Percentiles rank a stretch among this genome's conserved stretches.
Conservation (phyloP, 345 rosid genomes). For the Eutrema japonicum region DNA sequence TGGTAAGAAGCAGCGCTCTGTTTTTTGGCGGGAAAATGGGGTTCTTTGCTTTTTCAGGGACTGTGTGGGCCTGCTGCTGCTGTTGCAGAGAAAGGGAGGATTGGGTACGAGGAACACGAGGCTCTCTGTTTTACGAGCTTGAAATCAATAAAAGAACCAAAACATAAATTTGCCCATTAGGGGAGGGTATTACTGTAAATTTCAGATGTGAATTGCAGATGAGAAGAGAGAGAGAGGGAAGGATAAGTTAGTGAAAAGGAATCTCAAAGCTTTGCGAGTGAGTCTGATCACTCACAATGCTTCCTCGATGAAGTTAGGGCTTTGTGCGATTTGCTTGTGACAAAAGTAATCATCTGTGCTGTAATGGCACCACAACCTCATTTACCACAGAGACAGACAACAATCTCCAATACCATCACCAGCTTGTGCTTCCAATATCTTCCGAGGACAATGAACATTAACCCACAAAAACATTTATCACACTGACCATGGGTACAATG, state of each 20-base stretch:
- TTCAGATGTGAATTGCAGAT: constrained; percentile 8
- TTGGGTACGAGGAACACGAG: constrained; percentile 46
- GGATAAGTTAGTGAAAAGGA: not conserved
- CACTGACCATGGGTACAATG: not conserved
- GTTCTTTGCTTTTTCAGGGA: constrained; percentile 1
- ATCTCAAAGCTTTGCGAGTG: not conserved
- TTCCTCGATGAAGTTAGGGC: not conserved
- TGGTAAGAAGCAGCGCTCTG: constrained; percentile 33
- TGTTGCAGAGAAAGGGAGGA: constrained; percentile 19
- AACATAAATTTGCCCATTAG: not conserved
- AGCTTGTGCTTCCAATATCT: constrained; percentile 3
- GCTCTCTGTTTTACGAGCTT: constrained; percentile 43
- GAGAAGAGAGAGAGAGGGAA: not conserved
- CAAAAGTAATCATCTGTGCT: not conserved
- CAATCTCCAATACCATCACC: not conserved
- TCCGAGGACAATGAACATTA: not conserved
- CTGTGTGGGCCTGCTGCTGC: constrained; percentile 23
- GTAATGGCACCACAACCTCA: not conserved
- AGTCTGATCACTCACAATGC: not conserved
- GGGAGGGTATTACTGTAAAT: constrained; percentile 4
- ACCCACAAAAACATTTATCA: not conserved
- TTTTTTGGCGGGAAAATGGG: constrained; percentile 42
- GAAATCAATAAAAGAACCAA: not conserved
- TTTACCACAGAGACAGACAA: not conserved
- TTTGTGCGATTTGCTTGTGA: not conserved